Evolutionary conservation across 768 basidiomycete genomes (phyloP).

Genomic region (Mycena alexandri): DNA sequence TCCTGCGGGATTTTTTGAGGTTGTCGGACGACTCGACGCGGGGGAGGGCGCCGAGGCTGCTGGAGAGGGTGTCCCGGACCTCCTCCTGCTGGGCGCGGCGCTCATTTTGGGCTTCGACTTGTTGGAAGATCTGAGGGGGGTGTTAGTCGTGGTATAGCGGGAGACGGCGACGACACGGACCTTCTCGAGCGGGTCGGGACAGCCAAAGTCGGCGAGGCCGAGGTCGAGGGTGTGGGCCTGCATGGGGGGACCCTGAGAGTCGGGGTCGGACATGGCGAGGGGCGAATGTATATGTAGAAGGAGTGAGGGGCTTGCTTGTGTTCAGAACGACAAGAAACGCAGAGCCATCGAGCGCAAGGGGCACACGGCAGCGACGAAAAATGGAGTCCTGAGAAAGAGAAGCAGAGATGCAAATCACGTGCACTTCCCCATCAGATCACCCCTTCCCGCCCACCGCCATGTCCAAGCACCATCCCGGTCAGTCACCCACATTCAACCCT

Average conservation of each 20-base stretch:
- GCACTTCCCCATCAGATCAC: too few relatives aligned
- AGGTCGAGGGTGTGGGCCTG: background rate
- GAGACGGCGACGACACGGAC: too few relatives aligned
- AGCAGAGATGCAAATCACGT: too few relatives aligned
- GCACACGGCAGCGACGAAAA: background rate
- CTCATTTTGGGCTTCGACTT: conserved; percentile 70
- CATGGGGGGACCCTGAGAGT: background rate
- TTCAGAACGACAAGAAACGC: too few relatives aligned
- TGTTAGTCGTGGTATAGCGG: too few relatives aligned
- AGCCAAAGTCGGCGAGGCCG: conserved; percentile 22
- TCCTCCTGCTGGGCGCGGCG: conserved; percentile 57
- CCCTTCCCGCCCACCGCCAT: conserved; percentile 55
- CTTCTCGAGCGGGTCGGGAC: conserved; percentile 50
- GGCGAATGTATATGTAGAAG: too few relatives aligned
- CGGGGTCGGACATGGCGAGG: too few relatives aligned
- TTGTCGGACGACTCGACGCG: conserved; percentile 42
- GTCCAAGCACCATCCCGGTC: conserved; percentile 95
- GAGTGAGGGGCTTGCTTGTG: too few relatives aligned
- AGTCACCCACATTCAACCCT: too few relatives aligned
- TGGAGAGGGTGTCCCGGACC: conserved; percentile 33
- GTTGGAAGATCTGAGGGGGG: conserved; percentile 73
- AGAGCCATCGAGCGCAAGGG: too few relatives aligned
- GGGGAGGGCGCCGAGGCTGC: conserved; percentile 36
- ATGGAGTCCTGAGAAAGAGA: background rate
- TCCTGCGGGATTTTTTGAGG: conserved; percentile 52